Evolutionary conservation across 176 grass and related monocot species (phyloP).

Genomic region (bread wheat (Triticum aestivum)): DNA sequence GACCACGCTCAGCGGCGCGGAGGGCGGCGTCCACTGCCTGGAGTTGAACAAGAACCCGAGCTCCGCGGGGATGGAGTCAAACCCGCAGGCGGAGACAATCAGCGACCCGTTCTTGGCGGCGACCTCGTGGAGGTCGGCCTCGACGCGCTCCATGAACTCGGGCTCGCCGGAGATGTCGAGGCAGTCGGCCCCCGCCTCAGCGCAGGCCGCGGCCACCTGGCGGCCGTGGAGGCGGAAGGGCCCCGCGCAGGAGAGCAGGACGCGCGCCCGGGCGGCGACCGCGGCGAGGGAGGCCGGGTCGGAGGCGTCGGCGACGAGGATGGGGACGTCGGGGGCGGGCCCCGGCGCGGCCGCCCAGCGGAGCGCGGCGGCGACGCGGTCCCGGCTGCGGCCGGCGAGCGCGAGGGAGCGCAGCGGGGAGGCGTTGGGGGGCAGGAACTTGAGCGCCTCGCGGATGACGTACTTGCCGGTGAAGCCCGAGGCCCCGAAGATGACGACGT

Average conservation of each 20-base stretch:
- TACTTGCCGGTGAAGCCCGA: slow-evolving; percentile 93
- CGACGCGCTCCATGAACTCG: slow-evolving; percentile 85
- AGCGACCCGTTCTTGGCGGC: slow-evolving; percentile 52
- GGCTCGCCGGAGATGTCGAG: slow-evolving; percentile 88
- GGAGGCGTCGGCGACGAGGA: slow-evolving; percentile 69
- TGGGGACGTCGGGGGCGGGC: slow-evolving; percentile 34
- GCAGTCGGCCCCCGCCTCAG: slow-evolving; percentile 59
- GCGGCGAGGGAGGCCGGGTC: slow-evolving; percentile 58
- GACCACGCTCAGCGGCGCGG: slow-evolving; percentile 45
- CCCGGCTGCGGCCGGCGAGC: slow-evolving; percentile 60
- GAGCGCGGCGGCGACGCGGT: slow-evolving; percentile 57
- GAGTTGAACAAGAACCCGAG: slow-evolving; percentile 70
- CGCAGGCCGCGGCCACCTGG: slow-evolving; percentile 61
- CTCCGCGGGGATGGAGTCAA: slow-evolving; percentile 86
- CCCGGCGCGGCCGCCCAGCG: slow-evolving; percentile 51
- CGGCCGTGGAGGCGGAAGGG: slow-evolving; percentile 72
- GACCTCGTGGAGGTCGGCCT: slow-evolving; percentile 60
- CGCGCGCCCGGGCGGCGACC: slow-evolving; percentile 40
- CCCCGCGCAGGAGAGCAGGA: slow-evolving; percentile 70
- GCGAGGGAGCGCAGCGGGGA: slow-evolving; percentile 58
- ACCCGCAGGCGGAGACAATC: slow-evolving; percentile 76
- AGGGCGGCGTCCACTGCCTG: slow-evolving; percentile 56
- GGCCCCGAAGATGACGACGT: slow-evolving; percentile 83
- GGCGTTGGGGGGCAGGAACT: slow-evolving; percentile 46
- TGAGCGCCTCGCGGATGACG: slow-evolving; percentile 80